These are phyloP conservation scores for Sonneratia caseolaris DNA, from an alignment of 345 rosid genomes.

Conservation along the genomic window DNA sequence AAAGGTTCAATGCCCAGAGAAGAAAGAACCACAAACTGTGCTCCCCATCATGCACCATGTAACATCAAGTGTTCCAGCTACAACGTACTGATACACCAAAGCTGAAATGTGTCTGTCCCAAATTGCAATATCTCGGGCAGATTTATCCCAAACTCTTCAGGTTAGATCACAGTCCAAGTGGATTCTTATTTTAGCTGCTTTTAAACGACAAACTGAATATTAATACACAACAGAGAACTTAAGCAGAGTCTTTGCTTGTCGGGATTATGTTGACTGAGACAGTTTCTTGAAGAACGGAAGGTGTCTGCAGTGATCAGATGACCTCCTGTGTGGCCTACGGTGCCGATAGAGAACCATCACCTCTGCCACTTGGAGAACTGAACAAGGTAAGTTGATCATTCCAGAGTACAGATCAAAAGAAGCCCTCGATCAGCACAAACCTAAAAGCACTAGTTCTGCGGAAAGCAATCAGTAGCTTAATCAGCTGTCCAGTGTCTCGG, in stretches of 20 bases:
- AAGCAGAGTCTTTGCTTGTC: slow-evolving; percentile 4
- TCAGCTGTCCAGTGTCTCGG: slow-evolving; percentile 33
- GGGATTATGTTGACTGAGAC: slow-evolving; percentile 25
- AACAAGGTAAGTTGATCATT: slow-evolving; percentile 2
- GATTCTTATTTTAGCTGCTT: slow-evolving; percentile 11
- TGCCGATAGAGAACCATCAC: slow-evolving; percentile 23
- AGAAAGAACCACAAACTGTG: slow-evolving; percentile 43
- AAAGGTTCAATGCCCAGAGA: slow-evolving; percentile 32
- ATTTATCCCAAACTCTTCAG: slow-evolving; percentile 10
- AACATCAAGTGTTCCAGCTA: slow-evolving; percentile 24
- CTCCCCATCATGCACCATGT: slow-evolving; percentile 59
- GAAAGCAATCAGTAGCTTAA: slow-evolving; percentile 8
- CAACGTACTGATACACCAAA: slow-evolving; percentile 11
- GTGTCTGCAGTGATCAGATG: slow-evolving; percentile 1
- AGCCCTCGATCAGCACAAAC: slow-evolving; percentile 9
- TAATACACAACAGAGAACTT: slow-evolving; percentile 9
- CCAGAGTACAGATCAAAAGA: slow-evolving; percentile 11
- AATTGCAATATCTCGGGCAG: not conserved
- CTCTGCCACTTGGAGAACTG: slow-evolving; percentile 13
- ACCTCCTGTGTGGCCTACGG: slow-evolving; percentile 15
- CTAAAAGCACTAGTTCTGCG: slow-evolving; percentile 11
- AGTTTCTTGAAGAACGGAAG: slow-evolving; percentile 25
- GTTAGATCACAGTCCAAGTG: slow-evolving; percentile 10
- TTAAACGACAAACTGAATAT: slow-evolving; percentile 7
- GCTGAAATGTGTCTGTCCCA: not conserved